Percentiles rank a stretch among this genome's conserved stretches.
Conservation (phyloP, 345 rosid genomes). For the Euphorbia lathyris region DNA sequence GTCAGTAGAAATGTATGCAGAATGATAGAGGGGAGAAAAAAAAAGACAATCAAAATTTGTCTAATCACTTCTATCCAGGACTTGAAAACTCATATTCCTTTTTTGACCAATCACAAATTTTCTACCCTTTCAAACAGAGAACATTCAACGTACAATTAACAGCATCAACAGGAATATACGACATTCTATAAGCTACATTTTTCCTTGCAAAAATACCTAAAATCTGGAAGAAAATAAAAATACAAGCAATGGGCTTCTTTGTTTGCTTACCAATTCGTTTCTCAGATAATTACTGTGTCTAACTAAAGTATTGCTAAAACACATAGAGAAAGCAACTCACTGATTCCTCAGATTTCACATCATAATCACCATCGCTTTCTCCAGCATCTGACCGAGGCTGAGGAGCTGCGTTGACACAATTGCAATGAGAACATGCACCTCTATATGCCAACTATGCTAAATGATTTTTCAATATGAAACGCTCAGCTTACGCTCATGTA, state of each 20-base stretch:
- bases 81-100: not conserved
- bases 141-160: not conserved
- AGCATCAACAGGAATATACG: constrained; percentile 1
- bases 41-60: not conserved
- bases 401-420: constrained; percentile 21
- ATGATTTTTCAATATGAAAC: constrained; percentile 5
- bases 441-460: not conserved
- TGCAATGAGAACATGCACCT: constrained; percentile 6
- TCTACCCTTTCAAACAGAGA: not conserved
- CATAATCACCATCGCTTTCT: constrained; percentile 72
- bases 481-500: constrained; percentile 45
- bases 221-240: constrained; percentile 1
- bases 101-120: not conserved
- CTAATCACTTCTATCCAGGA: not conserved
- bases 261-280: not conserved
- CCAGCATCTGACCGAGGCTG: constrained; percentile 40
- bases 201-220: not conserved
- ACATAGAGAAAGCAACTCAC: constrained; percentile 46
- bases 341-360: constrained; percentile 54
- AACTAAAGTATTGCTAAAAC: not conserved
- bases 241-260: not conserved
- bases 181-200: not conserved
- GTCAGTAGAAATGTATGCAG: not conserved
- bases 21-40: not conserved
- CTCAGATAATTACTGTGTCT: not conserved